Evolutionary conservation across 2,329 filamentous ascomycete species (phyloP), one percentile per base, ranked within the genome.

Genomic region (Didymellaceae sp.): DNA sequence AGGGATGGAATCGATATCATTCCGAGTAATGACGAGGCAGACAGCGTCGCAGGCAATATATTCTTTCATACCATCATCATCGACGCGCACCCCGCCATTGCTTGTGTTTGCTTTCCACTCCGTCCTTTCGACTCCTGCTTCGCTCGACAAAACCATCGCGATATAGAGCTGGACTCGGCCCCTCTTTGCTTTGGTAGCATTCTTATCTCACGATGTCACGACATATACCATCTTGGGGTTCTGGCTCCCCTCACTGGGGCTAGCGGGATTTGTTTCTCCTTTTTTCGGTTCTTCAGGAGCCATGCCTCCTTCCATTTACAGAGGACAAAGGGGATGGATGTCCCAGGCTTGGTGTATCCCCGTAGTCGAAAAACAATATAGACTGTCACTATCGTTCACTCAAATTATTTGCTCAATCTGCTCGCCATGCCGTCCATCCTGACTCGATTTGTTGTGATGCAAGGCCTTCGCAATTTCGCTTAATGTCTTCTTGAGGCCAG

Each of bases 1-100:
- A 62, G 52, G 59, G 54, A 51, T 43, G 50, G 44, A 54, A 57
- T 58, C 53, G 40, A 45, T 61, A 63, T 51, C 50, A 51, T 62
- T 59, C 56, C 58, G 48, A 63, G 61, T 72, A 70, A 71, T 71
- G 67, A 58, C 59, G 61, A 59, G 61, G 66, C 69, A 71, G 66
- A 64, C 63, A 67, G 67, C 66, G 67, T 71, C 67, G 67, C 68
- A 70, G 65, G 64, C 61, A 61, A 68, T 66, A 54, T 59, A 71
- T 70, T 67, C 57, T 64, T 70, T 59, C 51, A 63, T 56, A 57
- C 55, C 56, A 52, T 43, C 34, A 47, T 55, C 54, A 55, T 59
- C 63, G 62, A 63, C 53, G 59, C 62, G 59, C 58, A 58, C 63
- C 35, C 46, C 48, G 58, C 58, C 52, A 59, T 62, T 63, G 58